Base-by-base conservation (phyloP, 2,329 filamentous ascomycete genomes). In the Phialophora verrucosa region DNA sequence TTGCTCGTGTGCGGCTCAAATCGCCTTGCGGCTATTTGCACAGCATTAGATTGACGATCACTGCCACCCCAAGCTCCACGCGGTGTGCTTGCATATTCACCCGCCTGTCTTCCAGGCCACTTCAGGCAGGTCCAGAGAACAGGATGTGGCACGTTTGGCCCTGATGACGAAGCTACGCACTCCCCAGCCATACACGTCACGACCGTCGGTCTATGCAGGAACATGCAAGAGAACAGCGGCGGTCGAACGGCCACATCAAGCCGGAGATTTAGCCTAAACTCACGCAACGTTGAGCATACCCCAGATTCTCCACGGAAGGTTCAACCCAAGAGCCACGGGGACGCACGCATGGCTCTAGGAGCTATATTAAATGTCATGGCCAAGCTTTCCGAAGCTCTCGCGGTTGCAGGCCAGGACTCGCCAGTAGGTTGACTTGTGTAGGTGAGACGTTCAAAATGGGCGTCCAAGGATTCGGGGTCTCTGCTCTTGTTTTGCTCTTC, bases 231-330 rank as follows among this genome's bases (percentile, higher is more conserved):
- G 17, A 27, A 29, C 14, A n/a, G 14, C 7, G 59, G 59, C 23
- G 20, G 47, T 53, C 17, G 12, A 44, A 23, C 32, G 50, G 29
- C n/a, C 50, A 25, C 14, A 35, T 32, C 59, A 32, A 49, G 17
- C 8, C 31, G n/a, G 8, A 35, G 49, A 54, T 61, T 61, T 53
- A 61, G 59, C 31, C 59, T 61, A 61, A 61, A 54, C 31, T 61
- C 49, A 6, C 27, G 6, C 27, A 29, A 14, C 12, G 32, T 27
- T 12, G 23, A 44, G 44, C 25, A 27, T 29, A 61, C 47, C 59
- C 59, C 59, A 38, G 59, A 54, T 61, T 44, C 20, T 54, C 59
- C 23, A 51, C 20, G 14, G 44, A 8, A 17, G 57, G 57, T 35
- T 20, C 38, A 35, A 17, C 27, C 27, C 23, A 35, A 35, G 29